Evolutionary conservation across 2,329 filamentous ascomycete genomes (phyloP).

Genomic region (Trichophyton rubrum): DNA sequence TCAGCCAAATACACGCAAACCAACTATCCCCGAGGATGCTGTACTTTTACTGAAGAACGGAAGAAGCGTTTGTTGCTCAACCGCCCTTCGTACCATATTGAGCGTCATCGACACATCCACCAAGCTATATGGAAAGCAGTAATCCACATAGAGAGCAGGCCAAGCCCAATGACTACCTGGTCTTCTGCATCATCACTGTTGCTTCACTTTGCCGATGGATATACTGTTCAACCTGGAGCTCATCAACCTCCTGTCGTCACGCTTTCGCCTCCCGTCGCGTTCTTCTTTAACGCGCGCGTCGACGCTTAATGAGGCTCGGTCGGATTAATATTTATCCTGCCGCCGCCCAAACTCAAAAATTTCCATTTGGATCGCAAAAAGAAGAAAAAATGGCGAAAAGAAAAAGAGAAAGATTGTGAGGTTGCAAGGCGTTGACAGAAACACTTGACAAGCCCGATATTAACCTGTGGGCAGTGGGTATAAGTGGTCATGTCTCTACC

Average conservation of each 20-base stretch:
- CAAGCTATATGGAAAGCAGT: not conserved
- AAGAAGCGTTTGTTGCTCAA: constrained; percentile 30
- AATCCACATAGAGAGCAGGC: not conserved
- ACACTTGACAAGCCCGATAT: not conserved
- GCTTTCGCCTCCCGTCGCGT: not conserved
- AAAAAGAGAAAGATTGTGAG: not conserved
- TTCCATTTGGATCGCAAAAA: constrained; percentile 4
- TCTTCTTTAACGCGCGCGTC: not conserved
- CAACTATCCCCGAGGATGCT: not conserved
- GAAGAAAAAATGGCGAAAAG: not conserved
- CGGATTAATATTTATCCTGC: not conserved
- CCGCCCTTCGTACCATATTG: constrained; percentile 16
- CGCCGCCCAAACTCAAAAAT: not conserved
- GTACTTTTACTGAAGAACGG: constrained; percentile 33
- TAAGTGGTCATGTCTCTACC: constrained; percentile 31
- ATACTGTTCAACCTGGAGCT: too few species aligned
- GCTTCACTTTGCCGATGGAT: too few species aligned
- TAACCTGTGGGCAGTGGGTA: not conserved
- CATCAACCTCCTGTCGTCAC: too few species aligned
- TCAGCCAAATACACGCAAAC: not conserved
- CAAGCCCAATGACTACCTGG: not conserved
- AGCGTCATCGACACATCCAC: not conserved
- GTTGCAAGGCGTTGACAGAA: not conserved
- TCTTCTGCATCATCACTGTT: not conserved
- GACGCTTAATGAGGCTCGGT: not conserved